Percentiles rank a stretch among this genome's conserved stretches.
Conservation (phyloP, 345 rosid genomes). For the Microcos paniculata region DNA sequence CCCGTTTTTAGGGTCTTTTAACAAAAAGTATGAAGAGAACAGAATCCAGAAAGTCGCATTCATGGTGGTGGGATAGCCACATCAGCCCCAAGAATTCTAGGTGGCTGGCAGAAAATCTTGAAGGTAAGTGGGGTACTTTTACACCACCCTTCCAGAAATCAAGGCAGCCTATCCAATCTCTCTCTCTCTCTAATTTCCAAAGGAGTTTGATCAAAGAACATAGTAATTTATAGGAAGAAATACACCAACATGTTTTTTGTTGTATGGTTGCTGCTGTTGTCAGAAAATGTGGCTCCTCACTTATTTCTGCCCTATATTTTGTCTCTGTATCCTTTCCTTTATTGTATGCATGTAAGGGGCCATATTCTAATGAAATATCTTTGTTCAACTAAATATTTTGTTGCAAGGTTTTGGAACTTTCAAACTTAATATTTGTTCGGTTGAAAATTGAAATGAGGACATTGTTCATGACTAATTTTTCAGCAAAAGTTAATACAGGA, state of each 20-base stretch:
- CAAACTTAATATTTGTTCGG: neutral
- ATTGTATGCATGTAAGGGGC: neutral
- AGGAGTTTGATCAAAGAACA: neutral
- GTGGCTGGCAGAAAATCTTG: conserved; percentile 53
- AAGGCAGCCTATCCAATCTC: neutral
- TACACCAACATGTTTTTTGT: neutral
- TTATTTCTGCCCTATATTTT: neutral
- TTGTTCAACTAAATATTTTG: neutral
- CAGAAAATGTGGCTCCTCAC: neutral
- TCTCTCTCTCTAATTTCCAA: neutral
- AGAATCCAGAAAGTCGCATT: conserved; percentile 17
- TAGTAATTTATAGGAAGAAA: neutral
- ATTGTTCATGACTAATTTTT: neutral
- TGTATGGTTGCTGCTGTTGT: neutral
- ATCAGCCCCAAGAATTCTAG: conserved; percentile 38
- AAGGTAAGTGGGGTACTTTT: conserved; percentile 26
- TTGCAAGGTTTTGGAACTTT: neutral
- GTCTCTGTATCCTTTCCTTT: neutral
- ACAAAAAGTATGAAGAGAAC: conserved; percentile 11
- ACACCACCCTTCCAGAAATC: neutral
- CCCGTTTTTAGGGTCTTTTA: neutral
- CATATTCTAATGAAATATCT: conserved; percentile 1
- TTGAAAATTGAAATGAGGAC: neutral
- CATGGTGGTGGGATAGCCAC: conserved; percentile 39
- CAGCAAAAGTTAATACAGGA: neutral